A percentile compares a stretch with the other conserved stretches of the same genome.
These are phyloP conservation scores for Helenozyma rhizophorensis DNA, from an alignment of 805 yeast species.

Conservation along the genomic window DNA sequence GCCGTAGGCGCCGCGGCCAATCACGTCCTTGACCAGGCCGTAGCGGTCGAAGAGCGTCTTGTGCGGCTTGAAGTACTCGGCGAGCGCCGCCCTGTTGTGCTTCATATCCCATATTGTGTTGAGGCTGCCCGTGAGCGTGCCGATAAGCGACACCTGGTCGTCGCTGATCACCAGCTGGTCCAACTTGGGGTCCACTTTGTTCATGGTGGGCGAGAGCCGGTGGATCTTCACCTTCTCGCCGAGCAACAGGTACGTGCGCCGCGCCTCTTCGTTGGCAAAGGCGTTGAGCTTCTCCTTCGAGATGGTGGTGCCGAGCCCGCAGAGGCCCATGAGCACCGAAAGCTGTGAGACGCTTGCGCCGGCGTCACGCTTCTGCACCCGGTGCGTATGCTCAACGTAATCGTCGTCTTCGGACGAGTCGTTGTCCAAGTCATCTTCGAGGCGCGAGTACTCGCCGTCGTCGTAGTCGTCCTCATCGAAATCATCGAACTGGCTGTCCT, in stretches of 20 bases:
- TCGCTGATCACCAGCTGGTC: conserved; percentile 27
- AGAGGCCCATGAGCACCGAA: conserved; percentile 30
- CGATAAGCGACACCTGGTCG: conserved; percentile 22
- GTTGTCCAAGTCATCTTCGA: conserved; percentile 5
- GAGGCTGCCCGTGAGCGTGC: conserved; percentile 14
- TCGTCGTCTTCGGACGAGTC: conserved; percentile 14
- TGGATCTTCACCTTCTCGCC: conserved; percentile 19
- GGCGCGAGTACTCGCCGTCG: conserved; percentile 8
- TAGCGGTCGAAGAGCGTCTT: conserved; percentile 30
- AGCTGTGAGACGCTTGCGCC: conserved; percentile 20
- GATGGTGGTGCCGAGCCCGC: conserved; percentile 23
- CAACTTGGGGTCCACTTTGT: conserved; percentile 13
- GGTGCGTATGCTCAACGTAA: conserved; percentile 27
- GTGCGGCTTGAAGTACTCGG: conserved; percentile 7
- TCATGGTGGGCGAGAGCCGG: conserved; percentile 21
- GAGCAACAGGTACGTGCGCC: conserved; percentile 28
- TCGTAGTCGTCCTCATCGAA: conserved; percentile 16
- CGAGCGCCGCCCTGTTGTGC: conserved; percentile 3
- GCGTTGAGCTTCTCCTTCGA: conserved; percentile 14
- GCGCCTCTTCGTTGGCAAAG: conserved; percentile 31
- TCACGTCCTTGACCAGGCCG: conserved; percentile 30
- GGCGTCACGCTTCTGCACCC: conserved; percentile 16
- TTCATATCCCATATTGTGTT: conserved; percentile 2
- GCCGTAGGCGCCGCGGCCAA: conserved; percentile 48
- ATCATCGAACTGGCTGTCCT: conserved; percentile 16